Evolutionary conservation across 805 yeast species (phyloP).

Genomic region (Suhomyces sp.): DNA sequence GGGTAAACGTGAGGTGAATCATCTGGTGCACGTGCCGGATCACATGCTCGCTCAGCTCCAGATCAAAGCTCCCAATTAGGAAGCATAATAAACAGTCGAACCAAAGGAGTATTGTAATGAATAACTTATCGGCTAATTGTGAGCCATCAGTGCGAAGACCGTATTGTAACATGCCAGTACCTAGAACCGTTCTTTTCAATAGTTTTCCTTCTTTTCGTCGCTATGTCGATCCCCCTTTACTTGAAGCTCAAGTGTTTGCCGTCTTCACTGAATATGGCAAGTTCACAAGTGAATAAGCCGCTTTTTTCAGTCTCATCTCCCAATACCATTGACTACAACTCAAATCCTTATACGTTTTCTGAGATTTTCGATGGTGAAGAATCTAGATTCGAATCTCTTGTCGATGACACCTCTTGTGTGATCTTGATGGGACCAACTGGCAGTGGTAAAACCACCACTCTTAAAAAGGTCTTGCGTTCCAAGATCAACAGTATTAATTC

Average conservation of each 20-base stretch:
- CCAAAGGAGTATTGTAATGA: conserved; percentile 5
- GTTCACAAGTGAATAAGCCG: not conserved
- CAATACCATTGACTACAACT: conserved; percentile 18
- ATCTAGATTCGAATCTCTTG: conserved; percentile 8
- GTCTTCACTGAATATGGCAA: conserved; percentile 8
- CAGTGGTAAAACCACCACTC: conserved; percentile 32
- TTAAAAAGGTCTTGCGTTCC: conserved; percentile 16
- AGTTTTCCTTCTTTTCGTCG: conserved; percentile 2
- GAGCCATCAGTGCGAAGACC: conserved; percentile 23
- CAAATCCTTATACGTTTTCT: conserved; percentile 19
- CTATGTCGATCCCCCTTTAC: conserved; percentile 21
- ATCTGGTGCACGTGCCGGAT: not conserved
- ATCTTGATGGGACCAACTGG: conserved; percentile 31
- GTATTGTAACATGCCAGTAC: conserved; percentile 12
- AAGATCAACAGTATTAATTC: conserved; percentile 7
- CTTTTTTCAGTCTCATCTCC: conserved; percentile 9
- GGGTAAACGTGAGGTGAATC: not conserved
- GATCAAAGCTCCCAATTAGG: not conserved
- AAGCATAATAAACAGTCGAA: conserved; percentile 1
- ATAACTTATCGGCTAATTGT: not conserved
- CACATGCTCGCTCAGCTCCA: not conserved
- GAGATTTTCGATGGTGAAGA: conserved; percentile 13
- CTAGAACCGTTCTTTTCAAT: conserved; percentile 3
- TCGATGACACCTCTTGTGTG: conserved; percentile 12
- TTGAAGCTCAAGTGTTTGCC: conserved; percentile 22